Percentiles rank a stretch among this genome's conserved stretches.
Conservation (phyloP, 2,329 filamentous ascomycete species). For the Dactylellina sp. region DNA sequence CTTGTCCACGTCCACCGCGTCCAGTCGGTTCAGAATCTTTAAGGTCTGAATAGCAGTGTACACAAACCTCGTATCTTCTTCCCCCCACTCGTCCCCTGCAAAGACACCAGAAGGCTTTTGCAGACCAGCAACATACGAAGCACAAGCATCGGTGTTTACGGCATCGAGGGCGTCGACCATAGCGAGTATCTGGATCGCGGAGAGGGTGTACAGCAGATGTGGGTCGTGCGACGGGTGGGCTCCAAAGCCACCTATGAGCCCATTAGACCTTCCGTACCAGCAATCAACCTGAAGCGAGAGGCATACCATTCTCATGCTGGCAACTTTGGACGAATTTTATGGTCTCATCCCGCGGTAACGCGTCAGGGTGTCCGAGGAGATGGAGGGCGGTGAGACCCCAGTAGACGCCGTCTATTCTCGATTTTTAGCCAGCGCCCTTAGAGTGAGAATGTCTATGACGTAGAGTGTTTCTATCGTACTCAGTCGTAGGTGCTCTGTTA, state of each 20-base stretch:
- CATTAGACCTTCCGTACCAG: no score
- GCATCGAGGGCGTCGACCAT: constrained; percentile 86
- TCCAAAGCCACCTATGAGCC: constrained; percentile 75
- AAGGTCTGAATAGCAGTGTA: constrained; percentile 90
- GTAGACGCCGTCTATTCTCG: constrained; percentile 78
- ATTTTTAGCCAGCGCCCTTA: not conserved
- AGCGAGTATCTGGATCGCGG: constrained; percentile 91
- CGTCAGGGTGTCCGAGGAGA: constrained; percentile 82
- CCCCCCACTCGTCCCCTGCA: constrained; percentile 94
- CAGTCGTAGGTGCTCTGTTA: constrained; percentile 94
- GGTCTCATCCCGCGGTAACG: constrained; percentile 81
- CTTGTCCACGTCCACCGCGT: constrained; percentile 81
- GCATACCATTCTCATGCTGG: constrained; percentile 78
- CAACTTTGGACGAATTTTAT: constrained; percentile 97
- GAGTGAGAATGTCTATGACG: not conserved
- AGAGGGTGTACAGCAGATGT: constrained; percentile 95
- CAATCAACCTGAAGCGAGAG: no score
- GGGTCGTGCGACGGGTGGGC: constrained; percentile 94
- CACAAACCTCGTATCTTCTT: constrained; percentile 93
- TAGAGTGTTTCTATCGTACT: constrained; percentile 63
- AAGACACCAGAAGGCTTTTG: constrained; percentile 77
- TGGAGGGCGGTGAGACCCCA: constrained; percentile 93
- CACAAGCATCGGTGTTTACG: constrained; percentile 70
- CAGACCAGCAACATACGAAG: constrained; percentile 42
- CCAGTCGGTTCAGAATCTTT: constrained; percentile 77